phyloP scores from a whole-genome alignment of 345 rosid species.

The Jatropha curcas region DNA sequence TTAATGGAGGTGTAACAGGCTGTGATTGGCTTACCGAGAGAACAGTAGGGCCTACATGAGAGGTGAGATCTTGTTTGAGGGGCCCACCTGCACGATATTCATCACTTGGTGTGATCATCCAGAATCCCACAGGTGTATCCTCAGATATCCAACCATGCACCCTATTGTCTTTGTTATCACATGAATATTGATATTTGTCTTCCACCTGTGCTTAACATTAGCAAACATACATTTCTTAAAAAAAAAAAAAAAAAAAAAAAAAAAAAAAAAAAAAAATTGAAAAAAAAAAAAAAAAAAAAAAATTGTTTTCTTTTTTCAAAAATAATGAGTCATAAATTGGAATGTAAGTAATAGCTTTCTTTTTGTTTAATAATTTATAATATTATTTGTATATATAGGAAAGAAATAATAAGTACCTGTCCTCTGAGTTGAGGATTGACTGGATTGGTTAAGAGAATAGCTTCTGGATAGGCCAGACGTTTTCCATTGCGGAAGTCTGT shows the following conservation, averaged over 20 bases:
- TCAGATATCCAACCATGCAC: constrained; percentile 81
- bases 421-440: constrained; percentile 50
- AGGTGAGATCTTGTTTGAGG: constrained; percentile 77
- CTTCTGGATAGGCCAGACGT: constrained; percentile 74
- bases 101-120: constrained; percentile 82
- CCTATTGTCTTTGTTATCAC: constrained; percentile 52
- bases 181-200: constrained; percentile 81
- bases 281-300: too few relatives aligned
- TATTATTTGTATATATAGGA: too few relatives aligned
- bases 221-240: too few relatives aligned
- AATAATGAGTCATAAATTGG: too few relatives aligned
- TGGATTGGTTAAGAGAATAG: constrained; percentile 75
- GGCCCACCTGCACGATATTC: constrained; percentile 79
- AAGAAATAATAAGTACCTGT: constrained; percentile 45
- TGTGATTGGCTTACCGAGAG: constrained; percentile 50
- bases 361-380: too few relatives aligned
- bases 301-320: too few relatives aligned
- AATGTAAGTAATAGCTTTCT: too few relatives aligned
- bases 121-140: constrained; percentile 61
- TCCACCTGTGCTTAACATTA: constrained; percentile 62
- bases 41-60: constrained; percentile 69
- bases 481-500: constrained; percentile 47
- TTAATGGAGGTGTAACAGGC: not conserved
- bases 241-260: too few relatives aligned
- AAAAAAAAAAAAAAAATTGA: too few relatives aligned